phyloP scores from a whole-genome alignment of 2,329 filamentous ascomycete species.

The Pseudogymnoascus sp. region DNA sequence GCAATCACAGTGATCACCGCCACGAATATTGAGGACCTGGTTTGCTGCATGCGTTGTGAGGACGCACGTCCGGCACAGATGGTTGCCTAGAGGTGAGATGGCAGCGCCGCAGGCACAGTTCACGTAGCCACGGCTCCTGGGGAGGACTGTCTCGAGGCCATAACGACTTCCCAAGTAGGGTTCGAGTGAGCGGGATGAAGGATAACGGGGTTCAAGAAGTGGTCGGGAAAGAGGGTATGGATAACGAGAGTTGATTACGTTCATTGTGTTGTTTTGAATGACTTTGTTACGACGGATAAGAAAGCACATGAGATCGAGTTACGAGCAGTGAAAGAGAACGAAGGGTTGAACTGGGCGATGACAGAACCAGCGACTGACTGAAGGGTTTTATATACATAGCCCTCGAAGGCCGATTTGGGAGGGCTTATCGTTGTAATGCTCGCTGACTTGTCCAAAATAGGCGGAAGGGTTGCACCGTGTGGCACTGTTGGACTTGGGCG shows the following conservation, averaged over 20 bases:
- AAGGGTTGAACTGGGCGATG: background rate
- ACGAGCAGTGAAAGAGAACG: background rate
- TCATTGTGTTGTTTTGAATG: conserved; percentile 9
- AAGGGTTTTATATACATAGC: background rate
- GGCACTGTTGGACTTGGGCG: background rate
- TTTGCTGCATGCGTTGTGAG: conserved; percentile 9
- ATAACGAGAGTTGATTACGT: conserved; percentile 7
- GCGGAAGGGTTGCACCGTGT: conserved; percentile 5
- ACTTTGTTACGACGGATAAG: background rate
- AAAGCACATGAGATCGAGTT: conserved; percentile 2
- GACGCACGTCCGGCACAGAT: conserved; percentile 5
- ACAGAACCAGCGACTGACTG: background rate
- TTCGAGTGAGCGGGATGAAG: conserved; percentile 3
- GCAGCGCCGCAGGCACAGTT: conserved; percentile 3
- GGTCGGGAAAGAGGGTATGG: background rate
- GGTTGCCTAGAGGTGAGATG: conserved; percentile 1
- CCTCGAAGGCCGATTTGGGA: background rate
- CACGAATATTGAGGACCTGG: conserved; percentile 6
- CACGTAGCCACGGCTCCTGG: conserved; percentile 2
- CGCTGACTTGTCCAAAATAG: conserved; percentile 1
- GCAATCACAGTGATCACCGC: conserved; percentile 10
- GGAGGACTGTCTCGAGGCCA: background rate
- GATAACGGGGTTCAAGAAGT: conserved; percentile 1
- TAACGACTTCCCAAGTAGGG: background rate
- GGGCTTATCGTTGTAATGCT: conserved; percentile 5